Evolutionary conservation across 352 stramenopile genomes (phyloP), one percentile per base, ranked within the genome.

Genomic region (Phytopythium kandeliae): DNA sequence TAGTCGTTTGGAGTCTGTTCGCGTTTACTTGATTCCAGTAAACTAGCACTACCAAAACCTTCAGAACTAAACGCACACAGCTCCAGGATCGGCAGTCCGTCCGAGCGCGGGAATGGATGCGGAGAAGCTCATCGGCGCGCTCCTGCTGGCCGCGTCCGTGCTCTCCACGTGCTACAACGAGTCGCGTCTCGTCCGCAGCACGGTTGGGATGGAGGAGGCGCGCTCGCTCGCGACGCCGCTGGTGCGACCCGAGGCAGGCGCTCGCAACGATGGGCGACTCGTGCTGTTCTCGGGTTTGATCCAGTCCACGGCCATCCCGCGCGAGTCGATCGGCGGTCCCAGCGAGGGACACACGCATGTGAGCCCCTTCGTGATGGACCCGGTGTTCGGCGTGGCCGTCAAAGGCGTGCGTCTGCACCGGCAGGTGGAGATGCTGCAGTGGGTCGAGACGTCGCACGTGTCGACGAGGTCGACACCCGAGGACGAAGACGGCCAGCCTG

Each of bases 401-500:
- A 77, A 81, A n/a, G 81, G 81, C 12, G 77, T 90, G 51, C 65
- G 66, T 16, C 62, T 92, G 28, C 59, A 81, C 38, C 74, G 81
- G 0, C 62, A 62, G 7, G 81, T 92, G 44, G 78, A 92, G 58
- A 92, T 90, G 81, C 54, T 89, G 43, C 81, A 92, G 55, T 92
- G 81, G 81, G 76, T 90, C 28, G 81, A 92, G 46, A 88, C 74
- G 21, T 76, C 66, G 13, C 77, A 91, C 62, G 76, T 65, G 12
- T 77, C 66, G 33, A 81, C 61, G 25, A 71, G 58, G 33, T 77
- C 57, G 34, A 63, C 57, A 4, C 63, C 58, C 1, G 65, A 76
- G 28, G 70, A 78, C 36, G 71, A 85, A 25, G 71, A 81, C 41
- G 59, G 55, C 3, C 63, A 65, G 4, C 58, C 69, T 15, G 71